Base-by-base conservation (phyloP, 768 basidiomycete genomes). In the Megacollybia marginata region DNA sequence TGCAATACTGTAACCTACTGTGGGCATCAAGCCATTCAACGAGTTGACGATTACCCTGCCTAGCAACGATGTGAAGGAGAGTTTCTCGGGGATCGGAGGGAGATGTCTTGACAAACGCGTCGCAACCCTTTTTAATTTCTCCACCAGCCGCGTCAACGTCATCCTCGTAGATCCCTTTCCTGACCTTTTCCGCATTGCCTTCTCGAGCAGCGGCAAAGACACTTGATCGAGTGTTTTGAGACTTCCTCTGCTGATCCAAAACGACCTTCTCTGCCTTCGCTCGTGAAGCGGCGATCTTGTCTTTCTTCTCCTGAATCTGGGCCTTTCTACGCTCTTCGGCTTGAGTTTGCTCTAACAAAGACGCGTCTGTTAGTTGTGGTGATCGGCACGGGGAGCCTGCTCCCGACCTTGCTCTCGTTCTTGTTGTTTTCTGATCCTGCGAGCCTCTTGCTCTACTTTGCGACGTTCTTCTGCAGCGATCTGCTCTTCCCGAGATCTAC, bases 11-110 rank as follows among this genome's bases (percentile, higher is more conserved):
- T 48, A 46, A 65, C 80, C 56, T 57, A 88, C 88, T 79, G 60
- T 89, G 86, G 5, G 76, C 70, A 64, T 83, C 76, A 11, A 90
- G 74, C 85, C 86, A 89, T 55, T 76, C 62, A 8, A 85, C 72
- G 48, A 90, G 64, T 18, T 74, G 75, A 7, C 65, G 55, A 64
- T 88, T 75, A 9, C 80, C 82, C 48, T 71, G 67, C 48, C 61
- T 65, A 2, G 76, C 71, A 46, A 78, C 81, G 50, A 91, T 84
- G 57, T 89, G 88, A 48, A 83, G 62, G 10, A 91, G 67, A 35
- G 85, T 85, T 65, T 89, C 81, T 54, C 69, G 65, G n/a, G 69
- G 70, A 64, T 88, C 85, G 50, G 69, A 56, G 10, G 79, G 78
- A 4, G 54, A 53, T 10, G 35, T 53, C 52, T 71, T 63, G 43